Evolutionary conservation across 257 asterid species (phyloP), one percentile per base, ranked within the genome.

Genomic region (Plantago elongata): DNA sequence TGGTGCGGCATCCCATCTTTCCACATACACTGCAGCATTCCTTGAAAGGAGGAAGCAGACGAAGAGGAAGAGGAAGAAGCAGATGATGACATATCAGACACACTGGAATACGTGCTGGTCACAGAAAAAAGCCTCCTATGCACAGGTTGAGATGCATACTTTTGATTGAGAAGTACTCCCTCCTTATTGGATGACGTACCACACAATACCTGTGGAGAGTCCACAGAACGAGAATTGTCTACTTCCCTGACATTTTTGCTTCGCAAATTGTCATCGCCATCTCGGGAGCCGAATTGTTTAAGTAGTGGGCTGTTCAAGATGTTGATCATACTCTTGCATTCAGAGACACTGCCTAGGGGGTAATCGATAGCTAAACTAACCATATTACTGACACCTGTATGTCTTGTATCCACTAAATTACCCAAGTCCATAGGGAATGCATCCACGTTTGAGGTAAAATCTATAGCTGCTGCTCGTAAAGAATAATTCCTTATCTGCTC

Each of bases 1-100:
- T 76, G 81, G 70, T 67, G 77, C 0, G 93, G 95, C 7, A 75
- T 55, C 61, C 95, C 95, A 11, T 86, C 74, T 66, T 77, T 88
- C 95, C 95, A 83, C 1, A 85, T 77, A 62, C 84, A 76, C 75
- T 86, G 85, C 60, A 92, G 79, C 97, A 84, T 84, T 69, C 90
- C 97, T 61, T 86, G 98, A 67, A 69, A 84, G 18, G 79, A 64
- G 42, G 61, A 17, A 13, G 76, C 70, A 22, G 74, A 63, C 5
- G 79, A 63, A 40, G 88, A 83, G 45, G 40, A 34, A 34, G 40
- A 22, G 27, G 27, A 34, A 27, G 59, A 54, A 54, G 29, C 59
- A 54, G 80, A 77, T 67, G 83, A 72, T 9, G 83, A 84, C 68
- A 74, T 80, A 64, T 81, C 84, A 3, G 95, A 84, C 72, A 72